Conservation (phyloP, 192 early-diverging fungal species). For the Coemansia sp. region DNA sequence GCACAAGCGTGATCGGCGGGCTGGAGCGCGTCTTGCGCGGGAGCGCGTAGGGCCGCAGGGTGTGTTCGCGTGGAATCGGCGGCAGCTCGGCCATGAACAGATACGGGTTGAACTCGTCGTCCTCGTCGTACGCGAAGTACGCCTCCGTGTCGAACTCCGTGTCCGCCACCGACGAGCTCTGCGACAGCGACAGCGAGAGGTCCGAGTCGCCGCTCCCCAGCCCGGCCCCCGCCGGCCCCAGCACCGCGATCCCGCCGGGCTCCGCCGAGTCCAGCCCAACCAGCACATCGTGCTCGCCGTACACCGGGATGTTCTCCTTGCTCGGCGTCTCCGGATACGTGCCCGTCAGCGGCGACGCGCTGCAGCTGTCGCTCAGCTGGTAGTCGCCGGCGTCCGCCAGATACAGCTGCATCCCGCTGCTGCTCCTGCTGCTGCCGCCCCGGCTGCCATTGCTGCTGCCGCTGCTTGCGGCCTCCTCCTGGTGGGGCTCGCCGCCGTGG, state of each 20-base stretch:
- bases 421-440: not conserved
- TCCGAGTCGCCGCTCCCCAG: slow-evolving; percentile 14
- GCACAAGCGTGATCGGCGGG: slow-evolving; percentile 65
- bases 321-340: slow-evolving; percentile 49
- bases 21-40: slow-evolving; percentile 63
- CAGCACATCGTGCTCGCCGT: slow-evolving; percentile 10
- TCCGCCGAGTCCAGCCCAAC: slow-evolving; percentile 1
- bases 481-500: not conserved
- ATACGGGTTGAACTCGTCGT: slow-evolving; percentile 55
- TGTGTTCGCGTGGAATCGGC: slow-evolving; percentile 60
- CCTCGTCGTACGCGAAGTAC: slow-evolving; percentile 42
- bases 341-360: slow-evolving; percentile 24
- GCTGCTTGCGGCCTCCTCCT: too few species aligned
- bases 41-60: slow-evolving; percentile 56
- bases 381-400: slow-evolving; percentile 28
- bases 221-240: not conserved
- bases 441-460: too few species aligned
- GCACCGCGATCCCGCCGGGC: not conserved
- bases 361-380: slow-evolving; percentile 27
- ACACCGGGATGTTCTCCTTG: slow-evolving; percentile 55
- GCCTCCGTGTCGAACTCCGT: slow-evolving; percentile 37
- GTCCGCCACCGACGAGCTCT: slow-evolving; percentile 23
- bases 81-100: slow-evolving; percentile 63
- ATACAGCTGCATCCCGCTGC: slow-evolving; percentile 34
- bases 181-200: slow-evolving; percentile 17